These are phyloP conservation scores for Prunus persica DNA, from an alignment of 306 rosid genomes.

Conservation along the genomic window DNA sequence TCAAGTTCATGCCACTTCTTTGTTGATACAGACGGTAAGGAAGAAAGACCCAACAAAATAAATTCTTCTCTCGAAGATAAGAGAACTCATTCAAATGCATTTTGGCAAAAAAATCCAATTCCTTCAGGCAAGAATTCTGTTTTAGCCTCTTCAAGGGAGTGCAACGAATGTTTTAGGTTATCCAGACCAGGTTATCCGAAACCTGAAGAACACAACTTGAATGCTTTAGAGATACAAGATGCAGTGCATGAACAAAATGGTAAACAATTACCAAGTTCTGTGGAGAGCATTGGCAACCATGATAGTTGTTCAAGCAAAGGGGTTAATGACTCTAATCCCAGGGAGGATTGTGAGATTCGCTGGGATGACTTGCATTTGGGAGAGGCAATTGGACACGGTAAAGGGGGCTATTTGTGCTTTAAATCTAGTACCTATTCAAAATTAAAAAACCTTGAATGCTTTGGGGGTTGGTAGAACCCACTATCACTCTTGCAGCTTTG, in stretches of 20 bases:
- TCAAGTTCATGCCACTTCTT: constrained; percentile 9
- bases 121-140: constrained; percentile 26
- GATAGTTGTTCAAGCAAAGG: constrained; percentile 52
- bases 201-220: constrained; percentile 32
- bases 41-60: constrained; percentile 12
- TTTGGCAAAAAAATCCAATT: constrained; percentile 16
- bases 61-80: constrained; percentile 15
- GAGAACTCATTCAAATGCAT: constrained; percentile 21
- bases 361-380: constrained; percentile 66
- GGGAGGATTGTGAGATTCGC: constrained; percentile 45
- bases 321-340: constrained; percentile 41
- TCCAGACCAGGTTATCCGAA: constrained; percentile 28
- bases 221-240: constrained; percentile 28
- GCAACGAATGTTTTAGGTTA: constrained; percentile 30
- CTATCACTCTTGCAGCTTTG: neutral
- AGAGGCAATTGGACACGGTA: constrained; percentile 78
- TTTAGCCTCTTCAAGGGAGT: constrained; percentile 33
- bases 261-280: constrained; percentile 27
- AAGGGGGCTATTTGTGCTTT: neutral
- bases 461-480: neutral
- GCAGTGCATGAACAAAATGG: constrained; percentile 42
- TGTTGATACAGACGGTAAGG: constrained; percentile 29
- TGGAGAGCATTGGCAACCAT: constrained; percentile 27
- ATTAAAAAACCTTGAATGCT: neutral
- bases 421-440: neutral